Evolutionary conservation across 2,329 filamentous ascomycete genomes (phyloP), one percentile per base, ranked within the genome.

Genomic region (Exophiala viscosa): DNA sequence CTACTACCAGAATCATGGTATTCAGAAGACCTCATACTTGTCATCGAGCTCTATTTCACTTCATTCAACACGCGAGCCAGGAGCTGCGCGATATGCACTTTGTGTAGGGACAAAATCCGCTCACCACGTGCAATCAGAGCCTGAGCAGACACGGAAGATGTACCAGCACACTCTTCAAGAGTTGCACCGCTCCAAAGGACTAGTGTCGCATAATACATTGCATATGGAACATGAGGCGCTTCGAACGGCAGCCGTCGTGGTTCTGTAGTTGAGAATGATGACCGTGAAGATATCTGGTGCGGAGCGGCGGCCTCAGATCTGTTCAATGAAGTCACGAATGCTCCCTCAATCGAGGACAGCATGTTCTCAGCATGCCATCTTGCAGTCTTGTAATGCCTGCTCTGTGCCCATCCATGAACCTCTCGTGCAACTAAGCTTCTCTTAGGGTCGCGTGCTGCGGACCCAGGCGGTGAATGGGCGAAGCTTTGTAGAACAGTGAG

Each of bases 321-420:
- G 15, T 35, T 46, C 31, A 14, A 39, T 11, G 48, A 32, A 33
- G 40, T 31, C 13, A 33, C 32, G 14, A 55, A 41, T 13, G 42
- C 39, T 13, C 23, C 41, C 28, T 55, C 52, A 15, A 51, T 33
- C 11, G 48, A 36, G 8, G 36, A 9, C 9, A 55, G 43, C 31
- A 55, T 41, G n/a, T 55, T 17, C n/a, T 55, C 48, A 33, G 52
- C 48, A 36, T 55, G 52, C 52, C 52, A 55, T 6, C 20, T 42
- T 35, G 52, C 43, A n/a, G 51, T 38, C 32, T 55, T 42, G 23
- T 48, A 55, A 18, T 55, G 32, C 20, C 43, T 32, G 32, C 39
- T 31, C 15, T 48, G 43, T 2, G 47, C 40, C 52, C 52, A 55
- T 33, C 35, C 48, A 15, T 38, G 15, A 20, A 55, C 39, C 20